A percentile compares a stretch with the other conserved stretches of the same genome.
phyloP scores from a whole-genome alignment of 257 asterid species.

The Ballota nigra region DNA sequence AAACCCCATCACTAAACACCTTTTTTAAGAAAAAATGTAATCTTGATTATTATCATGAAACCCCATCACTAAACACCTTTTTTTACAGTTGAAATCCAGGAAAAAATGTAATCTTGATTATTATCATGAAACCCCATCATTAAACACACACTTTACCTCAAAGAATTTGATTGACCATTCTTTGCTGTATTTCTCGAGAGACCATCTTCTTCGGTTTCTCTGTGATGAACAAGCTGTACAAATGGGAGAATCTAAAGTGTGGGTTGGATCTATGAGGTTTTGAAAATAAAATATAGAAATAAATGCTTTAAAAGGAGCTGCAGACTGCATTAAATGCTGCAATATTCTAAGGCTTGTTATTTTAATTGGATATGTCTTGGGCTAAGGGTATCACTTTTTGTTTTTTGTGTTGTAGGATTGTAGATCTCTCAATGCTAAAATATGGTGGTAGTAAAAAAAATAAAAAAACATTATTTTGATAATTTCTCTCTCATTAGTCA shows the following conservation, averaged over 20 bases:
- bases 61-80: too few relatives aligned
- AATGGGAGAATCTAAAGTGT: slow-evolving; percentile 55
- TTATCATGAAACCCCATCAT: slow-evolving; percentile 3
- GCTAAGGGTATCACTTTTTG: slow-evolving; percentile 48
- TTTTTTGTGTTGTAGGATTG: slow-evolving; percentile 55
- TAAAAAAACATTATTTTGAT: neutral
- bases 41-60: too few relatives aligned
- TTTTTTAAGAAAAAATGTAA: too few relatives aligned
- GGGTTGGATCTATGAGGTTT: slow-evolving; percentile 67
- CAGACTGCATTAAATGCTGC: slow-evolving; percentile 48
- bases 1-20: too few relatives aligned
- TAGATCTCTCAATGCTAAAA: slow-evolving; percentile 9
- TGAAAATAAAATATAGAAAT: slow-evolving; percentile 47
- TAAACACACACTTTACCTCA: neutral
- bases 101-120: too few relatives aligned
- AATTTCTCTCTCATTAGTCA: slow-evolving; percentile 18
- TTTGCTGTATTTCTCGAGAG: neutral
- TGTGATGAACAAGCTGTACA: slow-evolving; percentile 38
- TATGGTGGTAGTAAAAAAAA: slow-evolving; percentile 6
- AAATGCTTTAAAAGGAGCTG: slow-evolving; percentile 62
- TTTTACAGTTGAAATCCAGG: too few relatives aligned
- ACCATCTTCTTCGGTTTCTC: slow-evolving; percentile 16
- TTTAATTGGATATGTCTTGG: slow-evolving; percentile 50
- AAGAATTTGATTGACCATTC: slow-evolving; percentile 16
- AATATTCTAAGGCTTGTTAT: slow-evolving; percentile 39